Conservation (phyloP, 257 asterid genomes). For the Primulina huaijiensis region DNA sequence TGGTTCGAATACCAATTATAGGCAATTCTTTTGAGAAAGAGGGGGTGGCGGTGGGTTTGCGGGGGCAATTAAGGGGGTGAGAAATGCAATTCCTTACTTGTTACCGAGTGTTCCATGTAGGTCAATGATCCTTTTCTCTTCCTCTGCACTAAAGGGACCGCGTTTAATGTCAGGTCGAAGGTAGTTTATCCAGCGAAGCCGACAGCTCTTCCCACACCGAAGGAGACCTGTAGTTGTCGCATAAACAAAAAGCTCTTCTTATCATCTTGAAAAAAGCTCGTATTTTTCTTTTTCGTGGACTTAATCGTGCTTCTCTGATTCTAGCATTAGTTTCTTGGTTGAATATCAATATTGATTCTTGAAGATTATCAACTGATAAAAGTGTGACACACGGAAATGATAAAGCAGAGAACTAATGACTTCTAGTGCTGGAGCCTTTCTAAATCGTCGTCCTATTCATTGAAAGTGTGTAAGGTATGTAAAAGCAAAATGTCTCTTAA, state of each 20-base stretch:
- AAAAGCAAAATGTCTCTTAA: neutral
- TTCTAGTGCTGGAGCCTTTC: slow-evolving; percentile 1
- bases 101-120: slow-evolving; percentile 53
- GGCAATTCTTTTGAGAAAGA: too few species aligned
- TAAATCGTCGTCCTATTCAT: neutral
- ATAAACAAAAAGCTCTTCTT: slow-evolving; percentile 15
- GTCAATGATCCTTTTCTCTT: slow-evolving; percentile 43
- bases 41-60: too few species aligned
- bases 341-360: neutral
- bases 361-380: neutral
- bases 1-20: too few species aligned
- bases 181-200: slow-evolving; percentile 80
- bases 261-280: neutral
- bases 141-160: slow-evolving; percentile 54
- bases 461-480: too few species aligned
- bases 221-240: slow-evolving; percentile 46
- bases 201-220: slow-evolving; percentile 80
- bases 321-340: neutral
- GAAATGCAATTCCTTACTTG: slow-evolving; percentile 39
- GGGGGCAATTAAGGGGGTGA: neutral
- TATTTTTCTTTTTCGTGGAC: neutral
- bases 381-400: neutral
- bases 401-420: neutral
- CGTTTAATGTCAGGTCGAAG: slow-evolving; percentile 67
- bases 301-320: neutral